These are phyloP conservation scores for Gastroboletus turbinatus DNA, from an alignment of 1,284 basidiomycete genomes.

Conservation along the genomic window DNA sequence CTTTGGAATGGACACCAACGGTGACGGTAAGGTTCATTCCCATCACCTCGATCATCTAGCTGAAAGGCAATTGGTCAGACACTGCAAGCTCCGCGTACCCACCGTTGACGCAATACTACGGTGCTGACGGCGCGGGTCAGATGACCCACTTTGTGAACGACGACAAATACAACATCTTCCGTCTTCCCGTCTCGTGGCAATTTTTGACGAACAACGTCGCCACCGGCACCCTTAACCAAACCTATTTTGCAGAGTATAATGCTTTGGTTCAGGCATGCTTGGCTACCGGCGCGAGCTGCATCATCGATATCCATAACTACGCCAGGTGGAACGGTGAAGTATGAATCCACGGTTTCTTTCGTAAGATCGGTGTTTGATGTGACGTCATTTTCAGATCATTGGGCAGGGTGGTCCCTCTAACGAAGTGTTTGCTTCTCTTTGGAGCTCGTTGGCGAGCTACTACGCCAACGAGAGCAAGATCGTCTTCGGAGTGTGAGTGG, in stretches of 20 bases:
- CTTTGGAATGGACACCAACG: conserved; percentile 14
- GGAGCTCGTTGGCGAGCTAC: conserved; percentile 11
- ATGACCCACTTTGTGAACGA: conserved; percentile 56
- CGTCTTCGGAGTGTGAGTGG: conserved; percentile 14
- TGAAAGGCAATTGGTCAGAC: background rate
- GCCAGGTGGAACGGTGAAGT: conserved; percentile 13
- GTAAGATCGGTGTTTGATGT: background rate
- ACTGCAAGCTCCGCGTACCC: conserved; percentile 11
- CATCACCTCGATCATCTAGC: background rate
- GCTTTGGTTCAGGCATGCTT: conserved; percentile 14
- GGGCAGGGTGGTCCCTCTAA: conserved; percentile 17
- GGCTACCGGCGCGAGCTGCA: conserved; percentile 9
- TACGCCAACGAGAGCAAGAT: conserved; percentile 4
- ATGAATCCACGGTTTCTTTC: background rate
- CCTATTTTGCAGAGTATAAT: conserved; percentile 11
- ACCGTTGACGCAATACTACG: conserved; percentile 15
- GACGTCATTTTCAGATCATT: conserved; percentile 4
- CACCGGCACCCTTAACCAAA: conserved; percentile 38
- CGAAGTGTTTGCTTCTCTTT: conserved; percentile 13
- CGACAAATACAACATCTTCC: conserved; percentile 52
- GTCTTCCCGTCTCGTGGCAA: conserved; percentile 58
- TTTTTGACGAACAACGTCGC: conserved; percentile 54
- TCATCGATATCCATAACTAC: conserved; percentile 20
- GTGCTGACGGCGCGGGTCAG: conserved; percentile 48
- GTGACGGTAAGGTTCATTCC: conserved; percentile 3